Percentiles rank a stretch among this genome's conserved stretches.
Evolutionary conservation across 768 basidiomycete genomes (phyloP).

Genomic region (Kondoa malvinella): DNA sequence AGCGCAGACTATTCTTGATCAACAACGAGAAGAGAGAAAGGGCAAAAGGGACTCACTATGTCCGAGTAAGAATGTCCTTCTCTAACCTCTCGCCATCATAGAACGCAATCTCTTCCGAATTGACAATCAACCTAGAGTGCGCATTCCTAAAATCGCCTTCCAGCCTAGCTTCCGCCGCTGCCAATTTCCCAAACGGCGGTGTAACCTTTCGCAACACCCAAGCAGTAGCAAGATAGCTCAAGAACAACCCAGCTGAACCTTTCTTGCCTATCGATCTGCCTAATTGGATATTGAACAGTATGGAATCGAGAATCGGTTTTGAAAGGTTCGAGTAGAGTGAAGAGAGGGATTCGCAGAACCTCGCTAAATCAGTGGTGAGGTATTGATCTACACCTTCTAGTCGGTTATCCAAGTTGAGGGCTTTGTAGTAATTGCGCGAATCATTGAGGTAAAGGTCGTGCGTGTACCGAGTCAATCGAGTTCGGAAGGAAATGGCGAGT

Average conservation of each 20-base stretch:
- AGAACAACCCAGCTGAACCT: constrained; percentile 63
- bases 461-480: constrained; percentile 71
- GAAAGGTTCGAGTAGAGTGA: constrained; percentile 83
- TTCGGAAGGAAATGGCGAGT: constrained; percentile 63
- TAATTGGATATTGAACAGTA: constrained; percentile 83
- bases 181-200: constrained; percentile 77
- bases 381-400: constrained; percentile 26
- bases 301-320: constrained; percentile 75
- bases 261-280: constrained; percentile 66
- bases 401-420: constrained; percentile 26
- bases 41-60: constrained; percentile 37
- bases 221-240: constrained; percentile 73
- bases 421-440: constrained; percentile 33
- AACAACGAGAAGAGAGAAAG: constrained; percentile 13
- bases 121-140: constrained; percentile 66
- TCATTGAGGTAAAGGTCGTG: constrained; percentile 77
- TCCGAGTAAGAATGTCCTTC: constrained; percentile 56
- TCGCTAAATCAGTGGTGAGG: constrained; percentile 76
- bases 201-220: constrained; percentile 57
- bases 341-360: constrained; percentile 70
- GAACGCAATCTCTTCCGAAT: constrained; percentile 91
- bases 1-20: constrained; percentile 36
- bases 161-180: constrained; percentile 70
- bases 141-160: constrained; percentile 83
- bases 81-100: constrained; percentile 78